phyloP scores from a whole-genome alignment of 768 basidiomycete genomes.

The Phaeolepiota aurea region DNA sequence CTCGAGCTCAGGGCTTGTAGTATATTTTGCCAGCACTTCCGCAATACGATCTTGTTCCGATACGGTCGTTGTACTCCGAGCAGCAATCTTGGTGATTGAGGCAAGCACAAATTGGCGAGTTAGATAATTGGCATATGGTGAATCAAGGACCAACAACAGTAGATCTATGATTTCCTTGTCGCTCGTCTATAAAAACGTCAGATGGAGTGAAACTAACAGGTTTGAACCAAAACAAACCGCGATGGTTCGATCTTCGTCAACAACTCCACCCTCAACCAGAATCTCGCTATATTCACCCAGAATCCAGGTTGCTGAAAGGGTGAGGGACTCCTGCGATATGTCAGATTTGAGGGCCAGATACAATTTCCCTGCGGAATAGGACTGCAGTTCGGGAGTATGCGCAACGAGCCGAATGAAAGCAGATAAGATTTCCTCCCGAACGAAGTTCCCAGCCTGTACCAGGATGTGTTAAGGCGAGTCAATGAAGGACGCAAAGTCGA shows the following conservation, averaged over 20 bases:
- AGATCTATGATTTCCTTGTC: conserved; percentile 86
- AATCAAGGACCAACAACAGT: conserved; percentile 78
- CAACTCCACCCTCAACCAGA: conserved; percentile 76
- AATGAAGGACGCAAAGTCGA: neutral
- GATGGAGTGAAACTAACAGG: neutral
- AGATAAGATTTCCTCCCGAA: conserved; percentile 91
- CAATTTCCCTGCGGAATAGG: conserved; percentile 88
- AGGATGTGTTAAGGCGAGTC: neutral
- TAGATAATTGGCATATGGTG: conserved; percentile 89
- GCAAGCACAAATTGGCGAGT: conserved; percentile 90
- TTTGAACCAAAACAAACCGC: conserved; percentile 32
- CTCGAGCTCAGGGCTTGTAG: conserved; percentile 87
- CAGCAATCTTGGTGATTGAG: conserved; percentile 82
- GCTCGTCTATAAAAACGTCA: conserved; percentile 38
- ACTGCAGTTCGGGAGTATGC: conserved; percentile 94
- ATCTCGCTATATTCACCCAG: conserved; percentile 95
- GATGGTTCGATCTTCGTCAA: conserved; percentile 63
- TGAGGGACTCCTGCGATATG: conserved; percentile 94
- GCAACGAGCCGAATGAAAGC: conserved; percentile 93
- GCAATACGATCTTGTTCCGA: conserved; percentile 74
- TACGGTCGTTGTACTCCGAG: conserved; percentile 59
- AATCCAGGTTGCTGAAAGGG: conserved; percentile 89
- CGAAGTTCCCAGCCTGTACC: conserved; percentile 89
- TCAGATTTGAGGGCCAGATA: conserved; percentile 83
- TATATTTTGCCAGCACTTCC: conserved; percentile 71